A percentile compares a stretch with the other conserved stretches of the same genome.
Evolutionary conservation across 257 asterid species (phyloP).

Genomic region (Prunella vulgaris): DNA sequence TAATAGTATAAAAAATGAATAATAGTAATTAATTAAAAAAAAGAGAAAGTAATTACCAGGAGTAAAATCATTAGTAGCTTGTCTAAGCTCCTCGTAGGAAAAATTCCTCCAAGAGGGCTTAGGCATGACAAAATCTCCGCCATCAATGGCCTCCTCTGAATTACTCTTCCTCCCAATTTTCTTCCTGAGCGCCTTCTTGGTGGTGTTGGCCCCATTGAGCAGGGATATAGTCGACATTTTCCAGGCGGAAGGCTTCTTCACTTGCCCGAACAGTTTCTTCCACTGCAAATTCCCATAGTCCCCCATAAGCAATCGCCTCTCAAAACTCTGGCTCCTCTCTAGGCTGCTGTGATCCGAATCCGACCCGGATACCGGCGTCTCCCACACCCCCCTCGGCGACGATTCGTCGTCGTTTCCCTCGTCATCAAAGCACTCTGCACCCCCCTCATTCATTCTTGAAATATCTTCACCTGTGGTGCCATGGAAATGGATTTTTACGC

Average conservation of each 20-base stretch:
- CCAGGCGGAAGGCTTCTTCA: constrained; percentile 51
- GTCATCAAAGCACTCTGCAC: too few relatives aligned
- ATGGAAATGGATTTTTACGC: too few relatives aligned
- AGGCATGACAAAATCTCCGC: constrained; percentile 51
- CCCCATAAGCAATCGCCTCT: constrained; percentile 17
- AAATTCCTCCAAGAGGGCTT: constrained; percentile 90
- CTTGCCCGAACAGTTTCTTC: constrained; percentile 57
- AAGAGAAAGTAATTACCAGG: constrained; percentile 33
- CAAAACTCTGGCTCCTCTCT: constrained; percentile 39
- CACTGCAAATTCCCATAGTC: constrained; percentile 46
- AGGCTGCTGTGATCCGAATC: constrained; percentile 41
- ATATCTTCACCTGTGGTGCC: neutral
- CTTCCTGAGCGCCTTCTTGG: constrained; percentile 38
- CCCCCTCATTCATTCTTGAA: neutral
- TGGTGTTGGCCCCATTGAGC: constrained; percentile 33
- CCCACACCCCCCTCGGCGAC: constrained; percentile 78
- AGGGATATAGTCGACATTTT: constrained; percentile 38
- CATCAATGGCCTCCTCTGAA: constrained; percentile 43
- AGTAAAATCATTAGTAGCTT: constrained; percentile 64
- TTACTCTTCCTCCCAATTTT: constrained; percentile 38
- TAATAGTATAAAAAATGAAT: too few relatives aligned
- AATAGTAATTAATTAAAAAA: neutral
- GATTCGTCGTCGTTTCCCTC: constrained; percentile 32
- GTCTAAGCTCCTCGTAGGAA: constrained; percentile 49
- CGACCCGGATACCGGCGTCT: constrained; percentile 42